phyloP scores from a whole-genome alignment of 768 basidiomycete species.

The Thelephora aurantiotincta region DNA sequence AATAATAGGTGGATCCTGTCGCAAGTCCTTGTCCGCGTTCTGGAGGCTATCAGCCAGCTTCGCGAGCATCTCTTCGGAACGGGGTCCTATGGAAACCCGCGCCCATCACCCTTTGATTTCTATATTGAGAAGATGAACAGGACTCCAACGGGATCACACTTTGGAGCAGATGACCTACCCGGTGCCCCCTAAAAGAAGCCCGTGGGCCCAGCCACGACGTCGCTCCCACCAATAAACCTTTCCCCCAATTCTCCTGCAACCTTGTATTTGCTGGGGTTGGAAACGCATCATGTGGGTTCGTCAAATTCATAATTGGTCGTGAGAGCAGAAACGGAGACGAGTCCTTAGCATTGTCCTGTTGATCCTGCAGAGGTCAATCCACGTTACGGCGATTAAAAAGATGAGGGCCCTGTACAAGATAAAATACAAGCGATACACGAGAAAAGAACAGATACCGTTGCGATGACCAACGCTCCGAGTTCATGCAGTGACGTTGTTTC shows the following conservation, averaged over 20 bases:
- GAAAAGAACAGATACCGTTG: constrained; percentile 65
- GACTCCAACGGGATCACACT: neutral
- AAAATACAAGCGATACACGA: constrained; percentile 63
- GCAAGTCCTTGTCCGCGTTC: constrained; percentile 36
- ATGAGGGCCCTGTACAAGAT: constrained; percentile 37
- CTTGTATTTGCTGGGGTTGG: constrained; percentile 68
- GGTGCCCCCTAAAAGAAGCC: constrained; percentile 46
- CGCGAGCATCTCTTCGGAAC: constrained; percentile 50
- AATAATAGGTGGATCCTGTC: neutral
- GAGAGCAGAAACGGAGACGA: constrained; percentile 65
- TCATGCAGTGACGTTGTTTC: constrained; percentile 57
- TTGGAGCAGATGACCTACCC: constrained; percentile 31
- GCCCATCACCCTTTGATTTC: constrained; percentile 57
- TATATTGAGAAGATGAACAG: no score
- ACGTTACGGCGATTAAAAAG: neutral
- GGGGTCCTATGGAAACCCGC: constrained; percentile 54
- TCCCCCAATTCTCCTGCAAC: constrained; percentile 52
- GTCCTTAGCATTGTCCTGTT: constrained; percentile 76
- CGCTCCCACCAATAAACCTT: constrained; percentile 52
- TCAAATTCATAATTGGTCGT: constrained; percentile 48
- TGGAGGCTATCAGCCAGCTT: constrained; percentile 49
- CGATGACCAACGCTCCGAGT: constrained; percentile 45
- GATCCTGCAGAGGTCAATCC: constrained; percentile 28
- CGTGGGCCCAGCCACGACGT: constrained; percentile 35
- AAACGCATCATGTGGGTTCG: constrained; percentile 34